phyloP scores from a whole-genome alignment of 202 grass and related monocot species.

The Zoysia matrella region DNA sequence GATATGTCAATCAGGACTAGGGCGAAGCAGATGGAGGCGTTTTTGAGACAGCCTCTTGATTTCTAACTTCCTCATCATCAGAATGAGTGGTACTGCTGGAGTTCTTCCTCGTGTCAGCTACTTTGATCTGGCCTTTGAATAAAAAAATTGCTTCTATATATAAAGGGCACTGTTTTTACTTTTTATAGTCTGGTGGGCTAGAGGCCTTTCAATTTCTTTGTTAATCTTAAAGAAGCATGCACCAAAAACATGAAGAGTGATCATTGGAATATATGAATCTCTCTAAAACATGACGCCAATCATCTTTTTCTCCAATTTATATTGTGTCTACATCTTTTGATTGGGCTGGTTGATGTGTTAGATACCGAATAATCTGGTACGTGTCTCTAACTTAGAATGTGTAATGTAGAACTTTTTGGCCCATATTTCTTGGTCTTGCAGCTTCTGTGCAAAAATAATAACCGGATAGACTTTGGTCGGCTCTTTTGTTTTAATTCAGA shows the following conservation, averaged over 20 bases:
- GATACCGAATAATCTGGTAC: neutral
- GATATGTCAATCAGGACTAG: constrained; percentile 93
- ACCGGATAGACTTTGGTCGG: neutral
- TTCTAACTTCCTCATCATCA: constrained; percentile 44
- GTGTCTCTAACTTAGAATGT: neutral
- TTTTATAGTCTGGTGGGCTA: constrained; percentile 42
- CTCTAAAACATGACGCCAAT: neutral
- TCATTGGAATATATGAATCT: constrained; percentile 15
- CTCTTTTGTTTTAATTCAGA: neutral
- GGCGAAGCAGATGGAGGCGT: constrained; percentile 92
- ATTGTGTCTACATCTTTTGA: neutral
- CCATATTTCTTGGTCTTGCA: neutral
- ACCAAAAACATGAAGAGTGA: constrained; percentile 36
- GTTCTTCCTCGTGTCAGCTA: constrained; percentile 32
- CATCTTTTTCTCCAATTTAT: too few species aligned
- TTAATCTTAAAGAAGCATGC: constrained; percentile 22
- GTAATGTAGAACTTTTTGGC: neutral
- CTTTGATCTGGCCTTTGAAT: constrained; percentile 58
- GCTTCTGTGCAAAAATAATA: neutral
- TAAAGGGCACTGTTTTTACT: constrained; percentile 44
- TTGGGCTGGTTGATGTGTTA: neutral
- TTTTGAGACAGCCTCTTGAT: constrained; percentile 85
- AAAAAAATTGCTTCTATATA: constrained; percentile 32
- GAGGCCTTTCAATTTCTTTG: constrained; percentile 49
- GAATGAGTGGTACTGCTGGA: constrained; percentile 29